Evolutionary conservation across 2,329 filamentous ascomycete species (phyloP), one percentile per base, ranked within the genome.

Genomic region (Aspergillus sp.): DNA sequence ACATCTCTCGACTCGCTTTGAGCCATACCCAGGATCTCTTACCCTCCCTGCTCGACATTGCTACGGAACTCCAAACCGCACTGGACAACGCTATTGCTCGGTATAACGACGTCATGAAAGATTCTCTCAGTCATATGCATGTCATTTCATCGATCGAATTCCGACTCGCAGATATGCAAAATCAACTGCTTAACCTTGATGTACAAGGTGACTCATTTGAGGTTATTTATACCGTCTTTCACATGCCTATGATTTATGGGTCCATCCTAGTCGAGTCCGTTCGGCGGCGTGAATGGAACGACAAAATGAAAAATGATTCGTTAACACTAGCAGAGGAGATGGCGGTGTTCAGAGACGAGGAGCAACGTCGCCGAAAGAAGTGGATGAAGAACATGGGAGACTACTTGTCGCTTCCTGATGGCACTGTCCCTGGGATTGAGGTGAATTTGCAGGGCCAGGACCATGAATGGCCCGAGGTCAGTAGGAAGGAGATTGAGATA

Each of bases 241-340:
- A 90, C 53, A 78, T 97, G 25, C 93, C 93, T 0, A 85, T 86
- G 48, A 83, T 95, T 58, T 98, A 97, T 64, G 90, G 90, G 0
- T 90, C 90, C 2, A 86, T 95, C 49, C 74, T 95, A 17, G 81
- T 88, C 3, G 93, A 98, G 68, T 86, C 89, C 13, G 82, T 96
- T 37, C 82, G 88, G 49, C 84, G 93, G 19, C 84, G 84, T 30
- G 90, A 96, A 69, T 98, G 93, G 90, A 82, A 81, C 10, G 88
- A 95, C 45, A 95, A 95, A 68, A 85, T 97, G 66, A 88, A 86
- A 63, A 79, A 81, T 2, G 93, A 97, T 60, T 93, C 91, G 0
- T 84, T 87, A 2, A 88, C 86, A 0, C 73, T 98, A 22, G 89
- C 90, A 22, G 94, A 97, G 64, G 91, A 97, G 63, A 88, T 97